Evolutionary conservation across 139 green algal genomes (phyloP).

Genomic region (Chloropicon primus): DNA sequence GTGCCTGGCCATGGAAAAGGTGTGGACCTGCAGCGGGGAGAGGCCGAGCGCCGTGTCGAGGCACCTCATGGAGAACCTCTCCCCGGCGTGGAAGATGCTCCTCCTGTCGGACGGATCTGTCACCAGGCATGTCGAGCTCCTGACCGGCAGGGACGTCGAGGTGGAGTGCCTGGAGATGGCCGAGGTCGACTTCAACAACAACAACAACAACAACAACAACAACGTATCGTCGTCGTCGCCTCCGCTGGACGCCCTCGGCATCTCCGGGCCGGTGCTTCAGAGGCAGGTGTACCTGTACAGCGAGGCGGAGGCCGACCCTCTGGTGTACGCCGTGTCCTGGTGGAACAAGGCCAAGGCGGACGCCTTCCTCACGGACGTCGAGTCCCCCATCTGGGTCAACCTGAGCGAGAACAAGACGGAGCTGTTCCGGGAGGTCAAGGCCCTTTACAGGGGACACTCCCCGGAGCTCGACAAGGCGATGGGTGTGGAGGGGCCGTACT

Average conservation of each 20-base stretch:
- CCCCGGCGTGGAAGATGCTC: constrained; percentile 47
- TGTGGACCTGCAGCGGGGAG: no score
- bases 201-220: no score
- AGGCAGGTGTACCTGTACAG: constrained; percentile 38
- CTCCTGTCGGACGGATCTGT: constrained; percentile 91
- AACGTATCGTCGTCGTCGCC: no score
- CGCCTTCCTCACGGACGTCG: neutral
- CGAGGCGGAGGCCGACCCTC: constrained; percentile 18
- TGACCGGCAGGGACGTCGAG: constrained; percentile 34
- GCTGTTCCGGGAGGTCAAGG: constrained; percentile 61
- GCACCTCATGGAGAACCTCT: constrained; percentile 3
- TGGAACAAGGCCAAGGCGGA: constrained; percentile 34
- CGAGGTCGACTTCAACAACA: neutral
- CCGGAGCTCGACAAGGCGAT: neutral
- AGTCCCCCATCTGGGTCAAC: constrained; percentile 70
- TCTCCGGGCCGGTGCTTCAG: constrained; percentile 27
- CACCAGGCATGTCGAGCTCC: constrained; percentile 83
- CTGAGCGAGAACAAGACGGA: constrained; percentile 58
- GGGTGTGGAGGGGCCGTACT: constrained; percentile 53
- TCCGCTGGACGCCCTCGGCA: neutral
- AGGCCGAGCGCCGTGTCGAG: neutral
- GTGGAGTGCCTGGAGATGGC: constrained; percentile 64
- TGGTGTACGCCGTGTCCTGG: constrained; percentile 88
- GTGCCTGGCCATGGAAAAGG: no score
- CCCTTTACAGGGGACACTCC: constrained; percentile 50